Conservation (phyloP, 371 early-diverging fungal genomes). For the Amoeboaphelidium protococcarum region DNA sequence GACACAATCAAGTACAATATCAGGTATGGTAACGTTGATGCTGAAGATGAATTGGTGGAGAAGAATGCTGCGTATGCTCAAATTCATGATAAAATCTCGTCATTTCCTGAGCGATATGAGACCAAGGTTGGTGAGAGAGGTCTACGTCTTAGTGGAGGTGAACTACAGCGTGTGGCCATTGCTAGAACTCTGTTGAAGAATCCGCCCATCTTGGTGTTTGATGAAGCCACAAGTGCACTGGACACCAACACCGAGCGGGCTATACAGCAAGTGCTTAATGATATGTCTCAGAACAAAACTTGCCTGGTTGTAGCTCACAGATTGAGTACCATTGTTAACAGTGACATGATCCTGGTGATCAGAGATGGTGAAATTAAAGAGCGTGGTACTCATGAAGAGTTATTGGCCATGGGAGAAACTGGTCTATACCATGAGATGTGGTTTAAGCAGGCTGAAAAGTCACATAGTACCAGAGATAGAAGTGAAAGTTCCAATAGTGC, state of each 20-base stretch:
- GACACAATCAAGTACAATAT: slow-evolving; percentile 56
- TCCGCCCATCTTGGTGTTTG: slow-evolving; percentile 23
- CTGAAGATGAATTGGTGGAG: slow-evolving; percentile 28
- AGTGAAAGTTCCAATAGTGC: too few species aligned
- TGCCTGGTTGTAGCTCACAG: slow-evolving; percentile 12
- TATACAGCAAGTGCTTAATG: slow-evolving; percentile 9
- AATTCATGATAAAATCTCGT: slow-evolving; percentile 33
- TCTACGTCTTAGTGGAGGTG: slow-evolving; percentile 57
- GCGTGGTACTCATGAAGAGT: slow-evolving; percentile 56
- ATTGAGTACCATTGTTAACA: slow-evolving; percentile 40
- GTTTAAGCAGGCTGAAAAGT: slow-evolving; percentile 54
- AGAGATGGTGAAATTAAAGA: slow-evolving; percentile 45
- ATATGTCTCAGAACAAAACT: slow-evolving; percentile 13
- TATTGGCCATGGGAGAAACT: slow-evolving; percentile 21
- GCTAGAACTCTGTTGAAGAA: slow-evolving; percentile 47
- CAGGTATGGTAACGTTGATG: slow-evolving; percentile 24
- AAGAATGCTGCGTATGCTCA: slow-evolving; percentile 56
- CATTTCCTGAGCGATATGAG: slow-evolving; percentile 54
- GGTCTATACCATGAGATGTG: slow-evolving; percentile 54
- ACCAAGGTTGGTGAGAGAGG: slow-evolving; percentile 85
- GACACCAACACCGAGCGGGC: slow-evolving; percentile 69
- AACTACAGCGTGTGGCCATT: slow-evolving; percentile 76
- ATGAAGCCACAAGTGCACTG: slow-evolving; percentile 54
- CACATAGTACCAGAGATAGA: too few species aligned
- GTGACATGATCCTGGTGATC: slow-evolving; percentile 42